These are phyloP conservation scores for Pinguiococcus pyrenoidosus DNA, from an alignment of 108 stramenopile species.

Conservation along the genomic window DNA sequence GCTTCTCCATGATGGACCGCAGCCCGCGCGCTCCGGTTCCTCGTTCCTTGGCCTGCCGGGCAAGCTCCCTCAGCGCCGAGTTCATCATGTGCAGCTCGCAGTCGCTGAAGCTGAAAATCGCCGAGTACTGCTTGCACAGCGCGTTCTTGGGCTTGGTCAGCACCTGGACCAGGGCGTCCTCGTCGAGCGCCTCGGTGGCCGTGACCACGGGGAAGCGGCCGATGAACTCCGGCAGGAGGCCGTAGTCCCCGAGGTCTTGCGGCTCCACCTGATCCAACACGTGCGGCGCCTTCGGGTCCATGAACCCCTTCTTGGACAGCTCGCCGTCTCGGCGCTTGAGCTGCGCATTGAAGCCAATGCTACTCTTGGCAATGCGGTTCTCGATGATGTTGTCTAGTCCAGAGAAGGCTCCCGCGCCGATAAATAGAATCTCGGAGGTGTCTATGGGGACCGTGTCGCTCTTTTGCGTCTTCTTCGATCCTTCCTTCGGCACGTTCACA, in stretches of 20 bases:
- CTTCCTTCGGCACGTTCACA: constrained; percentile 93
- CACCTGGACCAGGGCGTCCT: constrained; percentile 25
- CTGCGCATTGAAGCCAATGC: constrained; percentile 90
- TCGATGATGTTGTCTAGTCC: constrained; percentile 85
- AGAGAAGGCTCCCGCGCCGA: constrained; percentile 91
- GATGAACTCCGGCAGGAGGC: constrained; percentile 93
- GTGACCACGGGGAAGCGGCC: constrained; percentile 91
- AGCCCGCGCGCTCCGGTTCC: constrained; percentile 90
- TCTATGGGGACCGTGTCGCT: constrained; percentile 89
- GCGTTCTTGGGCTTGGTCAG: constrained; percentile 89
- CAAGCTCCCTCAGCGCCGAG: constrained; percentile 70
- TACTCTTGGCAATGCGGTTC: constrained; percentile 68
- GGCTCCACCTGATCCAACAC: no score
- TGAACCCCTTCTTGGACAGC: constrained; percentile 55
- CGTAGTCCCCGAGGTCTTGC: constrained; percentile 78
- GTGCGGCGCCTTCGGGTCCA: constrained; percentile 70
- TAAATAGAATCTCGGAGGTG: constrained; percentile 92
- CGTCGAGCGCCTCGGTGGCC: no score
- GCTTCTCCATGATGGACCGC: constrained; percentile 76
- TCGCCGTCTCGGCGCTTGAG: constrained; percentile 70
- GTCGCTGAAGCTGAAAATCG: constrained; percentile 80
- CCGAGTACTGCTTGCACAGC: constrained; percentile 85
- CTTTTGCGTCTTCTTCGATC: constrained; percentile 65
- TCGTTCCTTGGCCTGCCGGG: constrained; percentile 65
- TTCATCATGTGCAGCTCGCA: constrained; percentile 85